Evolutionary conservation across 441 rosid species (phyloP).

Genomic region (Croton setiger): DNA sequence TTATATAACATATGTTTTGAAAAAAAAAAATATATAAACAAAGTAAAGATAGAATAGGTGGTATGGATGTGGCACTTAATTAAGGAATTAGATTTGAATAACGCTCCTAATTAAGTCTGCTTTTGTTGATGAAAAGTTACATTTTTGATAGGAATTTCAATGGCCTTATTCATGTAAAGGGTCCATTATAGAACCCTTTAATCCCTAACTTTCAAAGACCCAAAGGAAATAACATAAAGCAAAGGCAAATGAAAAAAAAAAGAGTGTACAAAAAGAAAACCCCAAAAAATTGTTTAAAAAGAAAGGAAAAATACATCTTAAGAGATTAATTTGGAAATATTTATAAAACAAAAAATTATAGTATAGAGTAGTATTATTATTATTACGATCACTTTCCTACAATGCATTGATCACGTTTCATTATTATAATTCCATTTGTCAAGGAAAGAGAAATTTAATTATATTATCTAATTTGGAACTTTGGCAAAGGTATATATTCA

Average conservation of each 20-base stretch:
- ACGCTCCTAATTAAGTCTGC: not conserved
- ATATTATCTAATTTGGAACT: not conserved
- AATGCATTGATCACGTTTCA: not conserved
- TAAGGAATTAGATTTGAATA: not conserved
- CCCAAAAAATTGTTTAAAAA: not conserved
- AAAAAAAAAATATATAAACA: not conserved
- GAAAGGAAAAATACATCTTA: no score
- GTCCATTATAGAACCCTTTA: conserved; percentile 13
- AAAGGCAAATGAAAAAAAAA: not conserved
- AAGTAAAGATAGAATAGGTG: not conserved
- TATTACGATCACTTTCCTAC: not conserved
- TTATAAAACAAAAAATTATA: no score
- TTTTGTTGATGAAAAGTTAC: conserved; percentile 2
- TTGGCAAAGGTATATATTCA: not conserved
- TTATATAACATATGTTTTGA: no score
- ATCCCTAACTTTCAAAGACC: conserved; percentile 14
- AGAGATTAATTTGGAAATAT: no score
- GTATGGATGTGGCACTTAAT: not conserved
- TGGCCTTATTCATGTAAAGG: conserved; percentile 17
- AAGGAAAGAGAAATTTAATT: not conserved
- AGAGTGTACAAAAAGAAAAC: not conserved
- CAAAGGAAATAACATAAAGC: not conserved
- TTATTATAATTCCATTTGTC: not conserved
- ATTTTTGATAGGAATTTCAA: not conserved
- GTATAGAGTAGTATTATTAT: no score